Evolutionary conservation across 2,329 filamentous ascomycete genomes (phyloP).

Genomic region (Colletotrichum sp.): DNA sequence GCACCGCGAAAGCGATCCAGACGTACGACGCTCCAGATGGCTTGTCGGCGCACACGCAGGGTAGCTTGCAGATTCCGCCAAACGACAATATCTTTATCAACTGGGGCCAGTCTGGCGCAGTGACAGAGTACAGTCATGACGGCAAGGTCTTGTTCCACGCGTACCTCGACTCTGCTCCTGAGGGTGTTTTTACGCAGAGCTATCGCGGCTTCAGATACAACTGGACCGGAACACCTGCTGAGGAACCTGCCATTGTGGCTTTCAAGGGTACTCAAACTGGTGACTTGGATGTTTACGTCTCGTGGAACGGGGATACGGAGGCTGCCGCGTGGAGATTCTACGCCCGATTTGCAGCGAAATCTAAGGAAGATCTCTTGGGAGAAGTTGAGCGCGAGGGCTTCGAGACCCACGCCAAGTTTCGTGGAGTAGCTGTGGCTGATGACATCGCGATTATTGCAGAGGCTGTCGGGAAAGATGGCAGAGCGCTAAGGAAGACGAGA

Average conservation of each 20-base stretch:
- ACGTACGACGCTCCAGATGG: background rate
- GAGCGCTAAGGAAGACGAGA: background rate
- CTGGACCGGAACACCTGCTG: background rate
- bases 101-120: background rate
- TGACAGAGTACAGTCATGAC: background rate
- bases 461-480: fast-evolving
- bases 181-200: background rate
- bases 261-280: fast-evolving
- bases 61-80: background rate
- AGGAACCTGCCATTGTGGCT: background rate
- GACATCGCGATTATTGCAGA: fast-evolving
- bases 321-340: background rate
- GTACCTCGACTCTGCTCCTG: background rate
- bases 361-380: fast-evolving
- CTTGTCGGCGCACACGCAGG: background rate
- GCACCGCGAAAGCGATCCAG: background rate
- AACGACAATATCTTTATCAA: background rate
- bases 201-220: background rate
- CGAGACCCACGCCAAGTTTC: background rate
- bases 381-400: fast-evolving
- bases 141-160: background rate
- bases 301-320: background rate
- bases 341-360: fast-evolving
- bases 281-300: background rate
- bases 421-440: fast-evolving